Evolutionary conservation across 345 rosid species (phyloP).

Genomic region (Acer campestre): DNA sequence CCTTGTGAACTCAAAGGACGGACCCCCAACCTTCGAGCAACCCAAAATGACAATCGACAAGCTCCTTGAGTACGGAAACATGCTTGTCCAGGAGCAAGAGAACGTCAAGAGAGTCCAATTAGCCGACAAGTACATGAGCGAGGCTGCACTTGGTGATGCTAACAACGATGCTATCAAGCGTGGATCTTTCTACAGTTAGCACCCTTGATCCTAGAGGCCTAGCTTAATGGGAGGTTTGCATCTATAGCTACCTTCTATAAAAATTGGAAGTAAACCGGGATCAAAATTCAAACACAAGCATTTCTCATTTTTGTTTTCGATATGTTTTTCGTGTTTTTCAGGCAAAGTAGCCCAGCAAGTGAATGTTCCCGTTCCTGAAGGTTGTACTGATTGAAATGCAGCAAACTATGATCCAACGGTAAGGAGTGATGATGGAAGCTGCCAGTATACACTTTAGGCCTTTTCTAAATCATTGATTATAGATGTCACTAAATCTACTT

Average conservation of each 20-base stretch:
- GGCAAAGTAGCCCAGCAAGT: conserved; percentile 91
- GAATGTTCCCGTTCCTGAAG: conserved; percentile 72
- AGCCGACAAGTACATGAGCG: conserved; percentile 79
- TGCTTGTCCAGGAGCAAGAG: conserved; percentile 92
- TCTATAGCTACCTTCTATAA: not conserved
- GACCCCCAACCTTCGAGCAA: conserved; percentile 76
- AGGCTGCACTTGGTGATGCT: conserved; percentile 93
- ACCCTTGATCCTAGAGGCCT: conserved; percentile 37
- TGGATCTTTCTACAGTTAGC: conserved; percentile 80
- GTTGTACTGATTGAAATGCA: conserved; percentile 76
- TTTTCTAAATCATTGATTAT: not conserved
- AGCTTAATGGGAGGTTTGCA: conserved; percentile 40
- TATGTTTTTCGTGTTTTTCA: conserved; percentile 31
- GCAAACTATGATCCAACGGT: conserved; percentile 86
- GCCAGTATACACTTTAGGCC: conserved; percentile 46
- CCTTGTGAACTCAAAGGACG: conserved; percentile 91
- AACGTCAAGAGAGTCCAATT: conserved; percentile 96
- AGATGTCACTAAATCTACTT: no score
- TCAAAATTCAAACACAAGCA: not conserved
- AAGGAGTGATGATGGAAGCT: conserved; percentile 94
- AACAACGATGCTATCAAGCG: conserved; percentile 66
- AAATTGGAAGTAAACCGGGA: not conserved
- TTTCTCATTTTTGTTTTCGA: no score
- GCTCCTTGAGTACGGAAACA: conserved; percentile 78
- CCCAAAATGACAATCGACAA: conserved; percentile 73